These are phyloP conservation scores for Papiliotrema laurentii DNA, from an alignment of 1,284 basidiomycete genomes.

Conservation along the genomic window DNA sequence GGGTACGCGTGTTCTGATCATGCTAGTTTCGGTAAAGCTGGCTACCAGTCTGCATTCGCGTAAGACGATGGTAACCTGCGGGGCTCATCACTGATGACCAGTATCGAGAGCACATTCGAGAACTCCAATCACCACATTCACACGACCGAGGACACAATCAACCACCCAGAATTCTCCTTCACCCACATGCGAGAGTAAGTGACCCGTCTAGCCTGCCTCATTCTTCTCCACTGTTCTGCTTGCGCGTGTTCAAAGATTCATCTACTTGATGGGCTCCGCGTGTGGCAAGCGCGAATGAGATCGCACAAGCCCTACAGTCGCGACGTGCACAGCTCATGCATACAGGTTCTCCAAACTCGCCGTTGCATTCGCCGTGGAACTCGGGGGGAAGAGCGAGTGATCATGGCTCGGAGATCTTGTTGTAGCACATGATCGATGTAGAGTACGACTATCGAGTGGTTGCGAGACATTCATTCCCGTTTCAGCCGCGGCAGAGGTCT, in stretches of 20 bases:
- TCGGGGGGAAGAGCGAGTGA: no score
- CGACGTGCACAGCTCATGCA: background rate
- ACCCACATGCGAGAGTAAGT: conserved; percentile 51
- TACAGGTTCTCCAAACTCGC: conserved; percentile 86
- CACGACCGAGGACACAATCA: conserved; percentile 70
- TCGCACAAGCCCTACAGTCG: conserved; percentile 15
- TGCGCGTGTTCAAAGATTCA: no score
- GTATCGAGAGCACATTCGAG: conserved; percentile 48
- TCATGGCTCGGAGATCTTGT: no score
- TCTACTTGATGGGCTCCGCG: no score
- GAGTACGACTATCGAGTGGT: no score
- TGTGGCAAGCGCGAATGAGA: no score
- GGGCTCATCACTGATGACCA: conserved; percentile 9
- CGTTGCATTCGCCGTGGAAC: conserved; percentile 75
- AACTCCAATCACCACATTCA: conserved; percentile 74
- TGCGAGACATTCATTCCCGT: no score
- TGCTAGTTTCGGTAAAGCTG: conserved; percentile 76
- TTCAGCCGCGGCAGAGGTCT: no score
- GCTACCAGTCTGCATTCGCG: conserved; percentile 79
- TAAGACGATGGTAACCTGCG: conserved; percentile 42
- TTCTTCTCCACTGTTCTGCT: no score
- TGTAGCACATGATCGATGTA: no score
- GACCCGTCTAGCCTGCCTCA: no score
- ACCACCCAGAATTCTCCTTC: conserved; percentile 79
- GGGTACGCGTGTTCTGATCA: conserved; percentile 90